phyloP scores from a whole-genome alignment of 2,329 filamentous ascomycete species.

The Curvularia spicifera region DNA sequence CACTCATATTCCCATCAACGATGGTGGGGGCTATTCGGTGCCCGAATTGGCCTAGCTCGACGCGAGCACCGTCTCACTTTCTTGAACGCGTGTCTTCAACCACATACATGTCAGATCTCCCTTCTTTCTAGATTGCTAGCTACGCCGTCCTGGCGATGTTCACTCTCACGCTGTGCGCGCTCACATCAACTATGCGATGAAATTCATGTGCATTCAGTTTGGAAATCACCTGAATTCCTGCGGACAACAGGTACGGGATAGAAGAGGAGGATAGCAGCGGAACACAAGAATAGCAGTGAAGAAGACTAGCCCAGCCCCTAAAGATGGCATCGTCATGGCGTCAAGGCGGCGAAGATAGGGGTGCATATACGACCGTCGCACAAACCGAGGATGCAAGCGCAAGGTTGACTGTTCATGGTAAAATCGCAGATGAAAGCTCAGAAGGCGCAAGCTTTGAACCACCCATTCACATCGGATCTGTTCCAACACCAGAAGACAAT shows the following conservation, averaged over 20 bases:
- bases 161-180: background rate
- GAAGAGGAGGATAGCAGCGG: background rate
- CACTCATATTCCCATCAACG: background rate
- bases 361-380: conserved; percentile 42
- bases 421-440: conserved; percentile 11
- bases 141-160: background rate
- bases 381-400: conserved; percentile 36
- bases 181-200: conserved; percentile 1
- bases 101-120: background rate
- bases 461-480: conserved; percentile 28
- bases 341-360: conserved; percentile 24
- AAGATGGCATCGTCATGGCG: conserved; percentile 35
- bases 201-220: background rate
- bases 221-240: background rate
- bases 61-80: conserved; percentile 16
- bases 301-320: background rate
- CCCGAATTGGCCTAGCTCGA: conserved; percentile 16
- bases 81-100: conserved; percentile 18
- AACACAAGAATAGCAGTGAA: background rate
- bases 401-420: conserved; percentile 26
- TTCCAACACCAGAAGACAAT: conserved; percentile 37
- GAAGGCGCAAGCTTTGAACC: conserved; percentile 7
- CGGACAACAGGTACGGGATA: background rate
- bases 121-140: background rate
- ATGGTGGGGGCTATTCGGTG: conserved; percentile 20